Percentiles rank a stretch among this genome's conserved stretches.
Evolutionary conservation across 2,329 filamentous ascomycete genomes (phyloP).

Genomic region (Verticillium zaregamsianum): DNA sequence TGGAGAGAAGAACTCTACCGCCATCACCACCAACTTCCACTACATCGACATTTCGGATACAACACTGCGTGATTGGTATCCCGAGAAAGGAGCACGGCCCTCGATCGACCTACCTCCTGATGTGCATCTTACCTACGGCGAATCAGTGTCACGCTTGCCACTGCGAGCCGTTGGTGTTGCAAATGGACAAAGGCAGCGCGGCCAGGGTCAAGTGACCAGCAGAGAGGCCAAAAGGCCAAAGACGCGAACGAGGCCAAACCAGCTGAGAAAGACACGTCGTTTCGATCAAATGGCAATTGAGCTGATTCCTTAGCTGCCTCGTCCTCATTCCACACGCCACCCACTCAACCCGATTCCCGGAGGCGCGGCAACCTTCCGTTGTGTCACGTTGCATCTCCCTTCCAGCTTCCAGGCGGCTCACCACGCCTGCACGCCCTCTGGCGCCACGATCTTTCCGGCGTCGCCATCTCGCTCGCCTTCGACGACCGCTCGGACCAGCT

Average conservation of each 20-base stretch:
- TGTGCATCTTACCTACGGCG: background rate
- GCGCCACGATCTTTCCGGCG: slow-evolving; percentile 29
- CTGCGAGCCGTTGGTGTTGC: background rate
- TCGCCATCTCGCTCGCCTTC: slow-evolving; percentile 35
- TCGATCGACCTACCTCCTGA: background rate
- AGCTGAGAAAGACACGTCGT: background rate
- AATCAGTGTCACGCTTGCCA: background rate
- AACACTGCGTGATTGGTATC: background rate
- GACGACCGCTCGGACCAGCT: slow-evolving; percentile 33
- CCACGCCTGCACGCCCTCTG: slow-evolving; percentile 8
- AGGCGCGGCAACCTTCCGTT: background rate
- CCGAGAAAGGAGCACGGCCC: background rate
- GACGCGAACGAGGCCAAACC: background rate
- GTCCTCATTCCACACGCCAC: background rate
- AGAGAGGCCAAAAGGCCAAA: background rate
- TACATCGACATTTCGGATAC: background rate
- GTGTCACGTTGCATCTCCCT: background rate
- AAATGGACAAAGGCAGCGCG: background rate
- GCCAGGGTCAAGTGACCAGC: background rate
- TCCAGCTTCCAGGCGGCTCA: background rate
- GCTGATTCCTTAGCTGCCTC: background rate
- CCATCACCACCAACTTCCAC: background rate
- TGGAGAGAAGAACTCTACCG: background rate
- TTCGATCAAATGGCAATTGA: background rate
- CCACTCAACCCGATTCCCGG: background rate